Conservation (phyloP, 257 asterid genomes). For the Verbascum thapsus region DNA sequence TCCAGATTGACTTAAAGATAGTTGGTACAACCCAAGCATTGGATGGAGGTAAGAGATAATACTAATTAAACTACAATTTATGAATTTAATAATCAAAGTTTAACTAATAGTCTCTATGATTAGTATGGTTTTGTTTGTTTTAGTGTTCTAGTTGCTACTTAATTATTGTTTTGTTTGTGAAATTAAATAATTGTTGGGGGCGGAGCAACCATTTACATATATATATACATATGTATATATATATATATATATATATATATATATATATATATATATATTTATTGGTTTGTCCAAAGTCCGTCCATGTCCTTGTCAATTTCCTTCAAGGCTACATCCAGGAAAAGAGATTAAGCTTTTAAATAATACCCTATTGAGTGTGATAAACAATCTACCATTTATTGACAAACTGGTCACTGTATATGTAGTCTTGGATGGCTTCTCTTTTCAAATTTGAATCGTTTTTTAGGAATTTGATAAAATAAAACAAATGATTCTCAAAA, state of each 20-base stretch:
- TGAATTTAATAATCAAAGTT: slow-evolving; percentile 23
- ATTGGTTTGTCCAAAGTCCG: slow-evolving; percentile 42
- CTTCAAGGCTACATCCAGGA: slow-evolving; percentile 45
- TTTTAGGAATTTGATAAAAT: too few relatives aligned
- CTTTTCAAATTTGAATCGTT: neutral
- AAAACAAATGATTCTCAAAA: too few relatives aligned
- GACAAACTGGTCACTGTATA: slow-evolving; percentile 27
- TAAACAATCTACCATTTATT: slow-evolving; percentile 31
- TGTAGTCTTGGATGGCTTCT: neutral
- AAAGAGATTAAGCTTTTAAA: slow-evolving; percentile 38
- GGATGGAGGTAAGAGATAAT: slow-evolving; percentile 32
- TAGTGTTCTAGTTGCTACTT: slow-evolving; percentile 34
- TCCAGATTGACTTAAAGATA: slow-evolving; percentile 43
- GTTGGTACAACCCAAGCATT: slow-evolving; percentile 36
- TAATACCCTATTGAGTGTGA: slow-evolving; percentile 27
- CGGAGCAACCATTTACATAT: slow-evolving; percentile 55
- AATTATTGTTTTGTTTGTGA: slow-evolving; percentile 26
- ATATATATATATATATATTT: slow-evolving; percentile 31
- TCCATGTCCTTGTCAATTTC: slow-evolving; percentile 59
- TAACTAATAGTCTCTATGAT: slow-evolving; percentile 33
- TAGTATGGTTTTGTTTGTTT: slow-evolving; percentile 39
- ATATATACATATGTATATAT: slow-evolving; percentile 24
- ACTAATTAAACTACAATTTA: slow-evolving; percentile 23
- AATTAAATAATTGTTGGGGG: slow-evolving; percentile 41
- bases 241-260: slow-evolving; percentile 30